Percentiles rank a stretch among this genome's conserved stretches.
phyloP scores from a whole-genome alignment of 169 alveolate genomes.

The Plasmodium yoelii region DNA sequence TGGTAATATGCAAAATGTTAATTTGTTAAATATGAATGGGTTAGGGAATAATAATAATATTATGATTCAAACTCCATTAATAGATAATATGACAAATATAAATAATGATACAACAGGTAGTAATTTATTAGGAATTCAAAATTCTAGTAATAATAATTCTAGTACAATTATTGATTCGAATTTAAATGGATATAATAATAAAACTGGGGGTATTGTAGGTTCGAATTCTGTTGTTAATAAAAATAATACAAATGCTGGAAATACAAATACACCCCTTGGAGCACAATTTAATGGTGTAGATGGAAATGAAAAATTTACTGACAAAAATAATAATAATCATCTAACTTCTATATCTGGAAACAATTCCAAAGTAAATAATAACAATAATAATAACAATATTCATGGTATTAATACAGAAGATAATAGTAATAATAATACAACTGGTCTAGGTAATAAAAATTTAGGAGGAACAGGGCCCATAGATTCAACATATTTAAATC shows the following conservation, averaged over 20 bases:
- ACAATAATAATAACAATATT: not conserved
- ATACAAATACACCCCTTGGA: no score
- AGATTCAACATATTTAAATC: constrained; percentile 46
- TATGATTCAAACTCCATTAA: constrained; percentile 18
- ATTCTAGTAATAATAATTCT: not conserved
- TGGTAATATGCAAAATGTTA: constrained; percentile 4
- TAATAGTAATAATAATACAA: constrained; percentile 15
- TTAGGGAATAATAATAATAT: constrained; percentile 30
- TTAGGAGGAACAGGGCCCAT: not conserved
- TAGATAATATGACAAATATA: constrained; percentile 6
- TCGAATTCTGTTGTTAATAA: no score
- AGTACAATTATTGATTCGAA: not conserved
- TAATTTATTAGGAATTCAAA: constrained; percentile 12
- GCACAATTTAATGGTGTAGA: not conserved
- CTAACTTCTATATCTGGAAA: not conserved
- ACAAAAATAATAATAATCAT: constrained; percentile 11
- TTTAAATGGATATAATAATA: not conserved
- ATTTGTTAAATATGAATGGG: constrained; percentile 8
- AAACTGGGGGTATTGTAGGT: no score
- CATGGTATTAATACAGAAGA: not conserved
- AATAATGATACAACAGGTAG: constrained; percentile 7
- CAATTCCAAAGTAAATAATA: not conserved
- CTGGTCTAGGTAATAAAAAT: not conserved
- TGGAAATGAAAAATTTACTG: not conserved
- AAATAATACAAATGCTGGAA: no score